Conservation (phyloP, 768 basidiomycete genomes). For the Boletales sp. region DNA sequence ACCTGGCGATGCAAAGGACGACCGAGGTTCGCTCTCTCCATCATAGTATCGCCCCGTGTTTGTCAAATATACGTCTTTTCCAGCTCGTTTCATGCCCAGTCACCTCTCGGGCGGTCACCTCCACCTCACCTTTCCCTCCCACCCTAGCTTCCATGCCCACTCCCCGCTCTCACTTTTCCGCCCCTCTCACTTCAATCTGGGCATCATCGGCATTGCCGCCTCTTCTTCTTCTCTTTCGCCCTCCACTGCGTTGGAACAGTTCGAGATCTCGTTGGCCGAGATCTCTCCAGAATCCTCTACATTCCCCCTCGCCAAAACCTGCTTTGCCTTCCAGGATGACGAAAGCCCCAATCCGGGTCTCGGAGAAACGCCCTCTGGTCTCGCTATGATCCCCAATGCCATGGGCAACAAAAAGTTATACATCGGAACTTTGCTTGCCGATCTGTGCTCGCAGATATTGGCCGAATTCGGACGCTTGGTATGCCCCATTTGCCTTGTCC, state of each 20-base stretch:
- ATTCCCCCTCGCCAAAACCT: constrained; percentile 76
- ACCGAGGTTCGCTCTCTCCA: constrained; percentile 52
- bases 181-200: constrained; percentile 79
- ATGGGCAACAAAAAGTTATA: constrained; percentile 89
- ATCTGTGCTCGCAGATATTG: constrained; percentile 83
- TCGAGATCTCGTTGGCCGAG: constrained; percentile 59
- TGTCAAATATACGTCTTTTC: constrained; percentile 1
- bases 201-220: constrained; percentile 83
- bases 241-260: constrained; percentile 56
- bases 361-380: constrained; percentile 53
- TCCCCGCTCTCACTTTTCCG: constrained; percentile 67
- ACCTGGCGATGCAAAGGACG: constrained; percentile 73
- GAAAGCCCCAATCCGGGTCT: constrained; percentile 48
- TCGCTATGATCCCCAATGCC: constrained; percentile 76
- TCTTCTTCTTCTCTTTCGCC: constrained; percentile 55
- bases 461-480: constrained; percentile 85
- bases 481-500: constrained; percentile 24
- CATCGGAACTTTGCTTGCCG: constrained; percentile 84
- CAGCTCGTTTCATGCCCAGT: constrained; percentile 82
- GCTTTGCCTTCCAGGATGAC: constrained; percentile 81
- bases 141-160: constrained; percentile 70
- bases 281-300: constrained; percentile 63
- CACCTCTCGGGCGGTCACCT: constrained; percentile 73
- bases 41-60: not conserved
- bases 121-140: constrained; percentile 74